Base-by-base conservation (phyloP, 768 basidiomycete genomes). In the Sporobolomyces roseus region DNA sequence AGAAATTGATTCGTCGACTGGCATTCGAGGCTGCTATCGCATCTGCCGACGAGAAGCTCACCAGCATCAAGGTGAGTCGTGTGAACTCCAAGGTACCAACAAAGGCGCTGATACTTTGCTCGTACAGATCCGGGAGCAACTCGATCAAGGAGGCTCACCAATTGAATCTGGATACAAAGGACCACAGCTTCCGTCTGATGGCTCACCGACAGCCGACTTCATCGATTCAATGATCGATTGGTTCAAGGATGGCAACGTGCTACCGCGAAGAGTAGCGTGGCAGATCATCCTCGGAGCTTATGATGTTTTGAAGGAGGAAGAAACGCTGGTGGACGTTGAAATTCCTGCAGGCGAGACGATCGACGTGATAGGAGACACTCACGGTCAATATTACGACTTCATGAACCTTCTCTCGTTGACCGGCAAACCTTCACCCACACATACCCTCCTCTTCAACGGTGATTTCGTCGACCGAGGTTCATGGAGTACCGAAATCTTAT, bases 391-490 rank as follows among this genome's bases (percentile, higher is more conserved):
- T 81, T 98, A 91, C 78, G 96, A 98, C 78, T 82, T 98, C 72
- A 80, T 93, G 61, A 87, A 98, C 80, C 82, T 99, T 23, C 85
- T 88, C 74, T 86, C 86, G 2, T 81, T 96, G 72, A 96, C 93
- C 0, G 91, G 90, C 21, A 83, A 86, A 63, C 96, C 96, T 17
- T 87, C 82, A 62, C 84, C 89, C 63, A 86, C 85, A n/a, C 94
- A 97, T 73, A 87, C 87, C 74, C 78, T 93, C 54, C 80, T 93
- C 58, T 92, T 93, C 87, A 92, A 91, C 77, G 90, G 93, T 14
- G 94, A 99, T 81, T 87, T 98, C 53, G 94, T 99, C 43, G 94
- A 99, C 78, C 86, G 94, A 69, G 93, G 93, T n/a, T 90, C 89
- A 32, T 93, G 91, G 90, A 90, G 89, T 16, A 87, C 91, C 64